Evolutionary conservation across 331 rosid genomes (phyloP).

Genomic region (Pyracantha coccinea): DNA sequence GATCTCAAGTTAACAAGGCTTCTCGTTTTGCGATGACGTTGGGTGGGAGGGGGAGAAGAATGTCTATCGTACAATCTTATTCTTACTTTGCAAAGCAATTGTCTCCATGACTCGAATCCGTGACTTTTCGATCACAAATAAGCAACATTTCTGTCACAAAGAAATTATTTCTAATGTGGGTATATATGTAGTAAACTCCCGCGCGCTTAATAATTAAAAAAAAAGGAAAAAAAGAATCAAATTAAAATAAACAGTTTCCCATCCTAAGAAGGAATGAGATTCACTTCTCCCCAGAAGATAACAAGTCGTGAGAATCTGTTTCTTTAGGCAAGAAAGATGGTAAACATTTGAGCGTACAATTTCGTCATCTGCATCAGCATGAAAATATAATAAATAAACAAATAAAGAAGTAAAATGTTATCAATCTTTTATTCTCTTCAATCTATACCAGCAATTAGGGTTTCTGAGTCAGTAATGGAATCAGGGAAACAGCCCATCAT

Average conservation of each 20-base stretch:
- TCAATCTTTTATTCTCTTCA: not conserved
- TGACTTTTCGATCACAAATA: too few relatives aligned
- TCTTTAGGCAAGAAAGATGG: conserved; percentile 25
- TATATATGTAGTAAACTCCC: conserved; percentile 15
- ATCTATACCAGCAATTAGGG: not conserved
- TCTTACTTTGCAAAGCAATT: too few relatives aligned
- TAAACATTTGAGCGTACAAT: not conserved
- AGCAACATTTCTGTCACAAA: too few relatives aligned
- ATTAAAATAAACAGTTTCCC: conserved; percentile 19
- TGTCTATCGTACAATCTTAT: too few relatives aligned
- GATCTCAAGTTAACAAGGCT: not conserved
- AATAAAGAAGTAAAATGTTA: not conserved
- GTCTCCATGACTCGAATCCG: too few relatives aligned
- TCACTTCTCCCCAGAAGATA: conserved; percentile 30
- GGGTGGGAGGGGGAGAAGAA: too few relatives aligned
- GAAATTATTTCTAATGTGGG: not conserved
- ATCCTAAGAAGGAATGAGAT: conserved; percentile 17
- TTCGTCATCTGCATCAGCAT: not conserved
- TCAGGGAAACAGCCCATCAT: conserved; percentile 49
- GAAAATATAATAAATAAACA: not conserved
- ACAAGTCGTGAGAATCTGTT: conserved; percentile 24
- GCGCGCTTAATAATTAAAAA: not conserved
- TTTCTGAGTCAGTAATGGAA: conserved; percentile 30
- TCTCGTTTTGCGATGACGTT: too few relatives aligned
- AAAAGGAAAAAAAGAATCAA: too few relatives aligned